Percentiles rank a stretch among this genome's conserved stretches.
Conservation (phyloP, 164 flowering plant genomes). For the Berberis thunbergii region DNA sequence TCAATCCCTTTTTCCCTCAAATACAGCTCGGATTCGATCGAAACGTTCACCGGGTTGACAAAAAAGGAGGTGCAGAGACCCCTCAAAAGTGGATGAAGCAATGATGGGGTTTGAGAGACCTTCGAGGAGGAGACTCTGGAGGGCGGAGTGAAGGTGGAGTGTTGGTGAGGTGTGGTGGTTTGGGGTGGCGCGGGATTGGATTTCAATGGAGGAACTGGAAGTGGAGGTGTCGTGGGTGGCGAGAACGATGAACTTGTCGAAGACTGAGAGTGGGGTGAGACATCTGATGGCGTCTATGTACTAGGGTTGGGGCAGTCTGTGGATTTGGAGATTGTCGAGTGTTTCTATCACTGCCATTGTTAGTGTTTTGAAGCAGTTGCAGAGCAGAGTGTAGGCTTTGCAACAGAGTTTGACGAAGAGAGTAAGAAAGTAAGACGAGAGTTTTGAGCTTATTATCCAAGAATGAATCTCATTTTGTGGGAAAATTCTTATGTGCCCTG, state of each 20-base stretch:
- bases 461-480: no score
- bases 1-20: conserved; percentile 26
- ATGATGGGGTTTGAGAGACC: conserved; percentile 32
- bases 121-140: conserved; percentile 54
- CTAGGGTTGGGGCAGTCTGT: conserved; percentile 51
- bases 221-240: conserved; percentile 50
- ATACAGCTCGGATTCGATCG: conserved; percentile 27
- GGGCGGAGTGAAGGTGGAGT: conserved; percentile 30
- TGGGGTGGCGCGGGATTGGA: conserved; percentile 31
- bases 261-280: conserved; percentile 56
- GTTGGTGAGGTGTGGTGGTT: conserved; percentile 10
- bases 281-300: conserved; percentile 73
- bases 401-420: no score
- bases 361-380: conserved; percentile 19
- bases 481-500: no score
- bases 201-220: conserved; percentile 43
- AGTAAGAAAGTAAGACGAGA: no score
- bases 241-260: conserved; percentile 35
- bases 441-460: no score
- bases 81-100: conserved; percentile 52
- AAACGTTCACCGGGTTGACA: conserved; percentile 21
- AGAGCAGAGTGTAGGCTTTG: no score
- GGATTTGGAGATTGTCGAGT: conserved; percentile 25
- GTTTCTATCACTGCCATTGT: conserved; percentile 20
- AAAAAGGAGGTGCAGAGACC: conserved; percentile 47